Percentiles rank a stretch among this genome's conserved stretches.
phyloP scores from a whole-genome alignment of 2,329 filamentous ascomycete species.

The Fonsecaea nubica region DNA sequence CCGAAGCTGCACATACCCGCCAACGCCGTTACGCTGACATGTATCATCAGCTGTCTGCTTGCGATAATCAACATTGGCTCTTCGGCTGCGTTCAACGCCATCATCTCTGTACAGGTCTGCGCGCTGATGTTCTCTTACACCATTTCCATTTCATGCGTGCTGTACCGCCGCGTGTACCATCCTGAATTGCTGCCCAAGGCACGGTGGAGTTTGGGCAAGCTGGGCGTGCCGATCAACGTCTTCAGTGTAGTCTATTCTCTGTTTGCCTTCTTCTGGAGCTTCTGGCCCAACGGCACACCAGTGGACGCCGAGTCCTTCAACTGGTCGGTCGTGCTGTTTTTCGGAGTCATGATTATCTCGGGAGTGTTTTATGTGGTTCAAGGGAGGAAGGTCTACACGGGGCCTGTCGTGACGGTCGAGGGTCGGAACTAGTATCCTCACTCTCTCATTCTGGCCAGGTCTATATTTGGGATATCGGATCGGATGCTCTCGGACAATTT shows the following conservation, averaged over 20 bases:
- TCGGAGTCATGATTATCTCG: conserved; percentile 49
- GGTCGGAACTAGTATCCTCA: conserved; percentile 18
- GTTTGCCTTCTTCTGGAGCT: conserved; percentile 56
- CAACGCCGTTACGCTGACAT: conserved; percentile 35
- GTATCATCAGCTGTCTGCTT: conserved; percentile 25
- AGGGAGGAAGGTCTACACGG: conserved; percentile 46
- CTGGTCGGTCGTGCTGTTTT: conserved; percentile 57
- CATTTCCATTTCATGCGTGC: conserved; percentile 55
- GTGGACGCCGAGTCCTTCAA: conserved; percentile 55
- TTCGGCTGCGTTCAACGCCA: conserved; percentile 36
- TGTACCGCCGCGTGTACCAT: conserved; percentile 50
- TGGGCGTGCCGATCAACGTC: conserved; percentile 44
- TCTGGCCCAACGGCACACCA: conserved; percentile 50
- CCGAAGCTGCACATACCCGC: conserved; percentile 34
- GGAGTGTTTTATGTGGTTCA: conserved; percentile 47
- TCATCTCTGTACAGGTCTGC: conserved; percentile 54
- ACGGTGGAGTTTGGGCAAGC: conserved; percentile 54
- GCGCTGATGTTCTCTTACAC: conserved; percentile 60
- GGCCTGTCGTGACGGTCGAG: conserved; percentile 42
- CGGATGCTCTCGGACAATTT: too few species aligned
- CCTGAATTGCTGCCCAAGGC: conserved; percentile 48
- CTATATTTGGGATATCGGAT: neutral
- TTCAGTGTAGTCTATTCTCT: conserved; percentile 43
- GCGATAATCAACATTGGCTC: conserved; percentile 37
- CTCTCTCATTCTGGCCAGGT: too few species aligned